Evolutionary conservation across 73 alveolate genomes (phyloP).

Genomic region (Paramecium octaurelia): DNA sequence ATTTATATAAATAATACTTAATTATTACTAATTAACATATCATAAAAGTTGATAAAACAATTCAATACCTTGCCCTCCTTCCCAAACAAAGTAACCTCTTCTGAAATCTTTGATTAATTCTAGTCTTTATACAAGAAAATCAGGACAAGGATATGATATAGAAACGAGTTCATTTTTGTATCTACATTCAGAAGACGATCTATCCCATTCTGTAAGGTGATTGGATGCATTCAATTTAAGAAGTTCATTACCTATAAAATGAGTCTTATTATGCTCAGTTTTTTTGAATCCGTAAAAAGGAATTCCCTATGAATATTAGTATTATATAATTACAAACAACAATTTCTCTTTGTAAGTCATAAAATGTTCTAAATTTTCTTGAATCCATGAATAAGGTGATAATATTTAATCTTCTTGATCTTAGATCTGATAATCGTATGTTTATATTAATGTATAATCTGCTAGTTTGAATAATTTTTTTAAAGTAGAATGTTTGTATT

Average conservation of each 20-base stretch:
- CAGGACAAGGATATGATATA: neutral
- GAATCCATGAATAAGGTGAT: neutral
- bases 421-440: neutral
- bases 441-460: neutral
- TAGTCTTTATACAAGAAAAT: neutral
- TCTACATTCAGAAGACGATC: neutral
- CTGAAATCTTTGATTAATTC: neutral
- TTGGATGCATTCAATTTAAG: neutral
- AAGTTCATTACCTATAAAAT: neutral
- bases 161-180: neutral
- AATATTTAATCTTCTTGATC: neutral
- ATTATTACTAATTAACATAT: neutral
- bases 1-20: neutral
- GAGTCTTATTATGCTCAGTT: neutral
- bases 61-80: neutral
- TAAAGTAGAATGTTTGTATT: neutral
- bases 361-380: neutral
- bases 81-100: neutral
- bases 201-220: neutral
- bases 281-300: neutral
- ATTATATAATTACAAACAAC: neutral
- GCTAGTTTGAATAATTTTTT: neutral
- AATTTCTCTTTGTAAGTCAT: neutral
- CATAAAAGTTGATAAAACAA: neutral
- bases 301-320: neutral